Base-by-base conservation (phyloP, 1,139 yeast species). In the Candida tetrigidarum region DNA sequence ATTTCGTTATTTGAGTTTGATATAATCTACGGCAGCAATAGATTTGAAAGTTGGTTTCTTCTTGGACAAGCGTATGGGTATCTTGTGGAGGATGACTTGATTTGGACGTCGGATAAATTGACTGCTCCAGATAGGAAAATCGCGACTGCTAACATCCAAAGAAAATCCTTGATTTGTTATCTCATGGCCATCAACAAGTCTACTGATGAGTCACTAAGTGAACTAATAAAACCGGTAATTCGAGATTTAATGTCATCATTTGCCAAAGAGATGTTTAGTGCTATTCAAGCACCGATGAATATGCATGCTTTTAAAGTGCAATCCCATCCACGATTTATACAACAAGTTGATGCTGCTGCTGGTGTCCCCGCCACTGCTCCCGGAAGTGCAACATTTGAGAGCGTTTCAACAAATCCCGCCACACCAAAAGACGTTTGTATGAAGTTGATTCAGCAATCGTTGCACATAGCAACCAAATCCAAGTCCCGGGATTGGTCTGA, bases 81-180 rank as follows among this genome's bases (percentile, higher is more conserved):
- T 46, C 68, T 88, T 32, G 96, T 86, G 0, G 98, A 92, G 52
- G 96, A 90, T 62, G 97, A 89, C 52, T 67, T 93, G 45, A 83
- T 90, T 7, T 90, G 96, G 96, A 86, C 93, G 0, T 85, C 97
- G 0, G 97, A 92, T 58, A 87, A 87, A 54, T 66, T 91, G 30
- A 86, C 86, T 29, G 73, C 79, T 0, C 63, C 74, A 0, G 95
- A 86, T 7, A 75, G 85, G 51, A 86, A 86, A 55, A 67, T 69
- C 3, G 63, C 69, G 0, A 85, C 91, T 0, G 91, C 92, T 0
- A 68, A 76, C 14, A 60, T 80, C 3, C 97, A 90, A 59, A 72
- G 87, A 46, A 85, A 79, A 54, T 78, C 97, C 0, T 64, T 92
- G 1, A 55, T 90, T 8, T 85, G 96, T 49, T 90, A 86, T 54